These are phyloP conservation scores for Haplosporangium sp. DNA, from an alignment of 371 early-diverging fungal species.

Conservation along the genomic window DNA sequence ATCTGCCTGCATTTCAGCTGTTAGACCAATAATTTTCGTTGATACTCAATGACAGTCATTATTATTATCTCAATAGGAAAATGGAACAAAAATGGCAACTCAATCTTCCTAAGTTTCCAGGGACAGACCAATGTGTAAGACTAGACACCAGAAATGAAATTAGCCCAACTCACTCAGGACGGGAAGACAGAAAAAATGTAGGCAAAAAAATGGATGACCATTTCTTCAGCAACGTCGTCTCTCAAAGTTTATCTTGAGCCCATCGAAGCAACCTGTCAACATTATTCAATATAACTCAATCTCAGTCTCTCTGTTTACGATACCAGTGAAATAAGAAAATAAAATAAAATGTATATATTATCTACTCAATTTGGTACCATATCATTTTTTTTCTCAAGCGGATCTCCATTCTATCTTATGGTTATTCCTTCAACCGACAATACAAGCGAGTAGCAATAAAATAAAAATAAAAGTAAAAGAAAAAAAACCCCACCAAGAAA, in stretches of 20 bases:
- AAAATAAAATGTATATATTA: no score
- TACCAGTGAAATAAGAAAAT: no score
- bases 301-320: no score
- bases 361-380: no score
- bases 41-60: background rate
- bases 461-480: no score
- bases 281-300: no score
- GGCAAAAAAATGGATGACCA: slow-evolving; percentile 22
- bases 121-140: slow-evolving; percentile 68
- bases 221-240: slow-evolving; percentile 27
- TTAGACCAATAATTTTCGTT: background rate
- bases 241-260: slow-evolving; percentile 10
- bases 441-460: no score
- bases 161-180: background rate
- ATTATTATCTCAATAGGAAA: slow-evolving; percentile 33
- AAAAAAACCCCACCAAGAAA: no score
- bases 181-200: background rate
- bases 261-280: no score
- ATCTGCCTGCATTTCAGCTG: background rate
- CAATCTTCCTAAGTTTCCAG: slow-evolving; percentile 73
- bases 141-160: background rate
- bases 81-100: slow-evolving; percentile 73
- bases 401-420: no score
- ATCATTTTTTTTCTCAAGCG: no score
- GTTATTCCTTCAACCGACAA: no score